Evolutionary conservation across 257 asterid species (phyloP), one percentile per base, ranked within the genome.

Genomic region (Ophiorrhiza pumila): DNA sequence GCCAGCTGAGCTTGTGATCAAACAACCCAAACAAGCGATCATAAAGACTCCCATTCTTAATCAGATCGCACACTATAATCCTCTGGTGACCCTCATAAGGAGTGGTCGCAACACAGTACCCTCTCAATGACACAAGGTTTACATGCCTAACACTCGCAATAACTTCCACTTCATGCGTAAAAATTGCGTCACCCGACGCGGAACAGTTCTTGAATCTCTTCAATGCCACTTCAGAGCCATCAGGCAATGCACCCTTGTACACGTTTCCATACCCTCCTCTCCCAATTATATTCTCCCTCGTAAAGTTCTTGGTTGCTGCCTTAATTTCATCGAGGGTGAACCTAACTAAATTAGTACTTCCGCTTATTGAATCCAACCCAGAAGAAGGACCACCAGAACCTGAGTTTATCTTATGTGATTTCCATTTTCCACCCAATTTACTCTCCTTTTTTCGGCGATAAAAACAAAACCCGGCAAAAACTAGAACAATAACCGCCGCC

Each of bases 221-320:
- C 75, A 93, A 46, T 2, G 97, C 98, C 56, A 91, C 91, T 72
- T 85, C 96, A 1, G 96, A 71, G 13, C 88, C 97, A 72, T 92
- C 96, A 1, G 85, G 86, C 13, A 93, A 77, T 4, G 79, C 68
- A 18, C 97, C 98, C 43, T 87, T 91, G 70, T 85, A 93, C 67
- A 91, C 96, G 76, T 93, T 91, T 25, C 98, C 98, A 77, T 88
- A 93, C 22, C 96, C 96, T 69, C 98, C 98, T 78, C 78, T 89
- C 67, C 97, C 98, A 31, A 93, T 82, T 42, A 93, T 83, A 35
- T 83, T 71, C 11, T 66, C 72, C 71, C 89, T 80, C 0, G 96
- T 77, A 79, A 91, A 89, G 70, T 87, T 91, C 72, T 69, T 79
- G 0, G 97, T 89, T 18, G 91, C 87, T 0, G 58, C 59, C 78